Base-by-base conservation (phyloP, 345 rosid genomes). In the Citrus reticulata region DNA sequence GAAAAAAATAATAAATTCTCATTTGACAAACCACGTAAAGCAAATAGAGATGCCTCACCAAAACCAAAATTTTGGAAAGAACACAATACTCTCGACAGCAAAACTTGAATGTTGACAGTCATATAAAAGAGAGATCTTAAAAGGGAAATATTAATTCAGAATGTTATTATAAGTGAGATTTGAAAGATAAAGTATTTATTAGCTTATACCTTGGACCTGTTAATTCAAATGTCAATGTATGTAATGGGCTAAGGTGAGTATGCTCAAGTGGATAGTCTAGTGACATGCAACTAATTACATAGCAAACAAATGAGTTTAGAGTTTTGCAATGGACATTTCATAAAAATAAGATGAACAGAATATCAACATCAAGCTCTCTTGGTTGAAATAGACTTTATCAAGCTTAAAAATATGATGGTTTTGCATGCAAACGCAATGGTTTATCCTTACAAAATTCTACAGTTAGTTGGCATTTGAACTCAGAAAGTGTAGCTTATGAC, bases 1-100 rank as follows among this genome's bases (percentile, higher is more conserved):
- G 46, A 68, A 81, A 3, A 65, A 22, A 17, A 77, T 9, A 77
- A 80, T 81, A 49, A 70, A 17, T 34, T 19, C 9, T 20, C 60
- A 71, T 68, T 66, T 25, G 39, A 67, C 49, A 55, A 76, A 35
- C 11, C 72, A 74, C 5, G 2, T 19, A 39, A 10, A 73, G 55
- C 55, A 73, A 77, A 35, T 7, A 58, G 59, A 55, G 25, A 65
- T 69, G 72, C 70, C 55, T 40, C 39, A 39, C 62, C 17, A 46
- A 72, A 39, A 13, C 58, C 61, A 66, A 4, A 69, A 46, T 32
- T 46, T 72, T 20, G 16, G 19, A 4, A 70, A 62, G n/a, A 20
- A 68, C 40, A 67, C 19, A 60, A 76, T 34, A 32, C 27, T 77
- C 30, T 27, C 9, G 5, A 46, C 51, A 13, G 16, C 51, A 11